Conservation (phyloP, 2,329 filamentous ascomycete genomes). For the Coniochaeta ligniaria region DNA sequence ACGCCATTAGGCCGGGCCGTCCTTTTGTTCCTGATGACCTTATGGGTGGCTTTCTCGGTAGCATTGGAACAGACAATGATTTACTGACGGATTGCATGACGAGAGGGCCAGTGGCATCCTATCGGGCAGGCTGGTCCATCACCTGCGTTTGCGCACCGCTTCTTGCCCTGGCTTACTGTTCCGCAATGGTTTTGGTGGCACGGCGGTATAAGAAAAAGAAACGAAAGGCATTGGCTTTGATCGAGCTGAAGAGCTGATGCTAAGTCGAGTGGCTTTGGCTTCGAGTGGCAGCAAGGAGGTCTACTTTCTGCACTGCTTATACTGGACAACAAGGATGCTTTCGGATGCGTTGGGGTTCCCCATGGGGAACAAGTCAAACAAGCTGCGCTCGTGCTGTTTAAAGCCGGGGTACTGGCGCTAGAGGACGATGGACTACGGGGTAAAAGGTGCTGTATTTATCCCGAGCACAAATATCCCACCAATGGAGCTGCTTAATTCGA, state of each 20-base stretch:
- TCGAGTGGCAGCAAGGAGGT: background rate
- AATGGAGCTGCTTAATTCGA: background rate
- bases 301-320: too few species aligned
- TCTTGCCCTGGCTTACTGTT: background rate
- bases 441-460: background rate
- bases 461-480: background rate
- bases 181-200: background rate
- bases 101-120: too few species aligned
- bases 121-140: background rate
- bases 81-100: too few species aligned
- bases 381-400: background rate
- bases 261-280: background rate
- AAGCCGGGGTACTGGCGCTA: background rate
- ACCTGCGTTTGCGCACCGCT: background rate
- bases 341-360: background rate
- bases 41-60: too few species aligned
- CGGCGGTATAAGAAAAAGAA: background rate
- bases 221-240: background rate
- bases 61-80: too few species aligned
- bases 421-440: background rate
- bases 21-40: too few species aligned
- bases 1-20: too few species aligned
- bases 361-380: background rate
- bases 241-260: background rate
- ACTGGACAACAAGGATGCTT: too few species aligned